Conservation (phyloP, 305 asterid genomes). For the Salvia sclarea region DNA sequence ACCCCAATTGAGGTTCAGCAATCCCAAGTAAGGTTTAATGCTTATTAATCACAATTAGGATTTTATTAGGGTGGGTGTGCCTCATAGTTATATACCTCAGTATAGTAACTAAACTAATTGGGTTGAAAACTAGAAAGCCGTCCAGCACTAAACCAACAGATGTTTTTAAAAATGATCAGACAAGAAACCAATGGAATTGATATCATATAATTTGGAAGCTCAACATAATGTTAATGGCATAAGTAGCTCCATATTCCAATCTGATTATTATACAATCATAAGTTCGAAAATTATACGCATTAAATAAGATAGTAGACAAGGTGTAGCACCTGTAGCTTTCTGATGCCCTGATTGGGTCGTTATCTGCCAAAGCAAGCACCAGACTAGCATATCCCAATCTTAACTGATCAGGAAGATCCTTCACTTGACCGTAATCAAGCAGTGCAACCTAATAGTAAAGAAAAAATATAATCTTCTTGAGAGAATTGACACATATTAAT, state of each 20-base stretch:
- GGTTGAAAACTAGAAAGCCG: not conserved
- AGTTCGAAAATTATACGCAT: not conserved
- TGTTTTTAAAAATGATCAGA: not conserved
- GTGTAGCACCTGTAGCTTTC: slow-evolving; percentile 80
- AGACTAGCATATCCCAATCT: slow-evolving; percentile 94
- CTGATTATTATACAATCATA: not conserved
- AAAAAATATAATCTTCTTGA: not conserved
- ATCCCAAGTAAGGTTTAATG: too few relatives aligned
- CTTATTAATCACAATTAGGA: too few relatives aligned
- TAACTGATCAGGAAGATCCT: slow-evolving; percentile 87
- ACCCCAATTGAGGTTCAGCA: too few relatives aligned
- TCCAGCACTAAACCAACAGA: slow-evolving; percentile 9
- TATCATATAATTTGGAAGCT: not conserved
- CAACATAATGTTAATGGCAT: slow-evolving; percentile 8
- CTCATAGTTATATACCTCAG: not conserved
- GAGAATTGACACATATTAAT: slow-evolving; percentile 4
- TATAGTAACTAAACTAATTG: not conserved
- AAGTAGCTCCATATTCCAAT: not conserved
- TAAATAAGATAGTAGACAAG: slow-evolving; percentile 16
- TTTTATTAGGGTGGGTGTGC: too few relatives aligned
- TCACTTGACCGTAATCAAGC: slow-evolving; percentile 99
- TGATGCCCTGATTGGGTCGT: slow-evolving; percentile 70
- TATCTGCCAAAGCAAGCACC: slow-evolving; percentile 90
- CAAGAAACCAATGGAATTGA: not conserved
- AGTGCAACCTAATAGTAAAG: slow-evolving; percentile 74